phyloP scores from a whole-genome alignment of 129 eudicot species.

The Chrysanthemum makinoi region DNA sequence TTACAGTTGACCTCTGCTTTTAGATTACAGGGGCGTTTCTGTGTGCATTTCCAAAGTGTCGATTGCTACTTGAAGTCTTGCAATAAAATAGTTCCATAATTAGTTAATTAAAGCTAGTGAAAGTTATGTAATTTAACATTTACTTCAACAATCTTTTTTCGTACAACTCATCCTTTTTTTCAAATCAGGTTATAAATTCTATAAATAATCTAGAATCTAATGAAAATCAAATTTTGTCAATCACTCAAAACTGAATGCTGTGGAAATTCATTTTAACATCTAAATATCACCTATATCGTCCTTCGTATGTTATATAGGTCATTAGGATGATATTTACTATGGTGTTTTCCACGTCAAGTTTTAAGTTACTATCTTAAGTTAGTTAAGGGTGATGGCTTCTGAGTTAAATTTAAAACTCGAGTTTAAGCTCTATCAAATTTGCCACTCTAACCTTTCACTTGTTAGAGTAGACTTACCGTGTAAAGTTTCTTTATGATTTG shows the following conservation, averaged over 20 bases:
- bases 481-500: not conserved
- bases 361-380: slow-evolving; percentile 4
- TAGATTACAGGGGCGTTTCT: not conserved
- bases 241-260: not conserved
- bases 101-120: not conserved
- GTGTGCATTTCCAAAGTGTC: not conserved
- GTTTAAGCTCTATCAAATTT: not conserved
- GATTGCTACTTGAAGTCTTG: no score
- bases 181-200: not conserved
- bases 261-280: not conserved
- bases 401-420: not conserved
- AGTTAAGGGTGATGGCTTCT: slow-evolving; percentile 5
- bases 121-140: slow-evolving; percentile 5
- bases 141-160: not conserved
- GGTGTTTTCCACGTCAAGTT: slow-evolving; percentile 11
- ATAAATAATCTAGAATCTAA: not conserved
- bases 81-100: not conserved
- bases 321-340: not conserved
- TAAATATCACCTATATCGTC: not conserved
- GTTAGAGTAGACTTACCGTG: no score
- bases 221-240: not conserved
- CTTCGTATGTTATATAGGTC: not conserved
- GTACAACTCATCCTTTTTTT: not conserved
- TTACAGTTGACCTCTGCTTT: slow-evolving; percentile 1
- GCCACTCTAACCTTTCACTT: slow-evolving; percentile 17